These are phyloP conservation scores for Carnegiea gigantea DNA, from an alignment of 179 eudicot genomes.

Conservation along the genomic window DNA sequence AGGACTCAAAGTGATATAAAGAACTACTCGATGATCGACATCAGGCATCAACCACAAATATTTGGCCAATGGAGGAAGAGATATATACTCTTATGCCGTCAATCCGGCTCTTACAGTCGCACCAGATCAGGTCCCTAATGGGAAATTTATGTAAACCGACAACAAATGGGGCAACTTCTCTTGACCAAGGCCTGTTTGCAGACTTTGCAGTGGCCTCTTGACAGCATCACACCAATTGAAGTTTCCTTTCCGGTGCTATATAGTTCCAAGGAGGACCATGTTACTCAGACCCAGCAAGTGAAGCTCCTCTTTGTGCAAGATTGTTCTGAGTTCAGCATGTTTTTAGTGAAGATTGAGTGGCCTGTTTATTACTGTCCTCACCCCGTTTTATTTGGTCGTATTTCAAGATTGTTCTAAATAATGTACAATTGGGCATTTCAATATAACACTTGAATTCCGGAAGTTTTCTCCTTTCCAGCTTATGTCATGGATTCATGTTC, in stretches of 20 bases:
- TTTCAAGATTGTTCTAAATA: too few species aligned
- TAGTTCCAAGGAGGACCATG: neutral
- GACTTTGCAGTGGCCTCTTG: neutral
- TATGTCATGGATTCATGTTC: too few species aligned
- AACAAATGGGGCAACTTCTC: neutral
- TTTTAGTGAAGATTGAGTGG: neutral
- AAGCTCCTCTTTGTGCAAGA: neutral
- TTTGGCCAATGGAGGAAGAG: neutral
- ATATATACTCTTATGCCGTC: neutral
- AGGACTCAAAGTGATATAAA: neutral
- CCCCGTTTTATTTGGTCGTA: neutral
- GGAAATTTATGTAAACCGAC: neutral
- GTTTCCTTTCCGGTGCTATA: neutral
- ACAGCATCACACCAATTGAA: neutral
- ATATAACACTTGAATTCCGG: too few species aligned
- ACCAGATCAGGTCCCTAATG: neutral
- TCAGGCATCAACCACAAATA: neutral
- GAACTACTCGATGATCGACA: neutral
- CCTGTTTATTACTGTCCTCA: neutral
- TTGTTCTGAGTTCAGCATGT: neutral
- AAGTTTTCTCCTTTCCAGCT: too few species aligned
- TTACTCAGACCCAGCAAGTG: neutral
- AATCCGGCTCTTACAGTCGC: neutral
- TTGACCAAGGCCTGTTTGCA: neutral
- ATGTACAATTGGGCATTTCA: neutral